These are phyloP conservation scores for Fusarium sororula DNA, from an alignment of 2,329 filamentous ascomycete genomes.

Conservation along the genomic window DNA sequence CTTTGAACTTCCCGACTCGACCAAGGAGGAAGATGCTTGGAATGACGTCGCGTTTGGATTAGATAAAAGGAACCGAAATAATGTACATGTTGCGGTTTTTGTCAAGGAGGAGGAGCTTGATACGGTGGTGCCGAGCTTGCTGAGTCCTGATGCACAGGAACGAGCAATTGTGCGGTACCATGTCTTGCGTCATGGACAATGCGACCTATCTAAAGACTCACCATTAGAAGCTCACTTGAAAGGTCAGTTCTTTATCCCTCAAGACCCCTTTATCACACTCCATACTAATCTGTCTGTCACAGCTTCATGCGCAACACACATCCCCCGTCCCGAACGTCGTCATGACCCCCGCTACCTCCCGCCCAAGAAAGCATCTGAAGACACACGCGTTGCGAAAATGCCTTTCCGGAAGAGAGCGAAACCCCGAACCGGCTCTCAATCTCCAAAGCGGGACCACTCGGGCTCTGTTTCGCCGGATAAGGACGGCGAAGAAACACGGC, in stretches of 20 bases:
- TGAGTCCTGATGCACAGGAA: not conserved
- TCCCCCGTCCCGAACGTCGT: not conserved
- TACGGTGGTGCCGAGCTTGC: not conserved
- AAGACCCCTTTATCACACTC: no score
- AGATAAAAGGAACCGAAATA: not conserved
- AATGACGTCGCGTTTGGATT: conserved; percentile 2
- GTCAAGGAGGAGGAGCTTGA: not conserved
- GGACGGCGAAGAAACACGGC: not conserved
- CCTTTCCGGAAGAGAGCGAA: not conserved
- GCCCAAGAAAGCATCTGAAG: not conserved
- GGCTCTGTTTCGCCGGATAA: not conserved
- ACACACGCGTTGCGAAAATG: not conserved
- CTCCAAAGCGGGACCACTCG: not conserved
- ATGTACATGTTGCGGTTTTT: not conserved
- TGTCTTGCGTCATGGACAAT: not conserved
- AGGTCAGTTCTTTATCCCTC: not conserved
- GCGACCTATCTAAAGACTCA: not conserved
- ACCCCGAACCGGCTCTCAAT: not conserved
- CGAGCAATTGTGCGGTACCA: not conserved
- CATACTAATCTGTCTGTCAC: not conserved
- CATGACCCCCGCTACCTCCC: not conserved
- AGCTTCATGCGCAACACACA: not conserved
- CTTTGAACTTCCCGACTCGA: conserved; percentile 13
- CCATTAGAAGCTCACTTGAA: not conserved
- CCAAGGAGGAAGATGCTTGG: not conserved